These are phyloP conservation scores for Colletotrichum liaoningense DNA, from an alignment of 2,329 filamentous ascomycete species.

Conservation along the genomic window DNA sequence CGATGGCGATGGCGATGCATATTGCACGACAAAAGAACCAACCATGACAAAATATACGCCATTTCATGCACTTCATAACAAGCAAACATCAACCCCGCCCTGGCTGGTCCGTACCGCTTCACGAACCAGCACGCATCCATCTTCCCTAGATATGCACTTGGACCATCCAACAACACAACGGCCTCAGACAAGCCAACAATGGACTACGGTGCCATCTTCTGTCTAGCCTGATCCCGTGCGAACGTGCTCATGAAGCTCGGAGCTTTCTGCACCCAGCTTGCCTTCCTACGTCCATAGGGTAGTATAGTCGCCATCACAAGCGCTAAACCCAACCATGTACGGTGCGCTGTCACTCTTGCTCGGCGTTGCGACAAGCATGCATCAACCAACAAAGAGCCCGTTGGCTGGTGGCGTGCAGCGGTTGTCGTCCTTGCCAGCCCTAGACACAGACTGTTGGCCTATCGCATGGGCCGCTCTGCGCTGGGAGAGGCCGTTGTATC, in stretches of 20 bases:
- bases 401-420: slow-evolving; percentile 1
- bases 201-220: background rate
- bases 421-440: slow-evolving; percentile 2
- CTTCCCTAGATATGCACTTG: background rate
- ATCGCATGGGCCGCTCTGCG: slow-evolving; percentile 25
- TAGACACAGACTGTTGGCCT: slow-evolving; percentile 22
- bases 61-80: slow-evolving; percentile 1
- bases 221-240: slow-evolving; percentile 14
- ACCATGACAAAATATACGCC: background rate
- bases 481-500: slow-evolving; percentile 23
- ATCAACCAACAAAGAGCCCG: background rate
- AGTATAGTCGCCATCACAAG: slow-evolving; percentile 7
- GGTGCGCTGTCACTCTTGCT: slow-evolving; percentile 28
- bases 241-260: slow-evolving; percentile 23
- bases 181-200: slow-evolving; percentile 11
- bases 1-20: background rate
- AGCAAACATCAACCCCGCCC: background rate
- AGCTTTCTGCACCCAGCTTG: slow-evolving; percentile 8
- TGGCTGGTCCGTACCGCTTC: background rate
- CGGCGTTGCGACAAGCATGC: slow-evolving; percentile 5
- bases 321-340: slow-evolving; percentile 2
- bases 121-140: background rate
- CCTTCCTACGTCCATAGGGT: background rate
- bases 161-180: background rate
- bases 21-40: background rate